A percentile compares a stretch with the other conserved stretches of the same genome.
Evolutionary conservation across 2,329 filamentous ascomycete species (phyloP).

Genomic region (Colletotrichum sojae): DNA sequence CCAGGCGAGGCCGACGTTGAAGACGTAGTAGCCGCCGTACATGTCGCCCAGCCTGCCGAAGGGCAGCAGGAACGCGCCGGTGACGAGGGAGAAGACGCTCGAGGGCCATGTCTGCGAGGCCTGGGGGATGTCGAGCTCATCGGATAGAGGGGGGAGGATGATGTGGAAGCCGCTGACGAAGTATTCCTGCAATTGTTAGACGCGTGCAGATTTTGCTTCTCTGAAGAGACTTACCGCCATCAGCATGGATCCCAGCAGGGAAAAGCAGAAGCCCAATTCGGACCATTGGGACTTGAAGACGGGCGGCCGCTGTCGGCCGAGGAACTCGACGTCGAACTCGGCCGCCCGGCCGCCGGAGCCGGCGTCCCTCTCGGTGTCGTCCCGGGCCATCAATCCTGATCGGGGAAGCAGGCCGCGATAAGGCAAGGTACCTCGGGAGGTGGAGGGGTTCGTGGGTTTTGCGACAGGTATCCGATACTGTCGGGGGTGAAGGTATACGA

Average conservation of each 20-base stretch:
- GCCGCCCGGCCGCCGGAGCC: conserved; percentile 13
- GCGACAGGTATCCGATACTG: not conserved
- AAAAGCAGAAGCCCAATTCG: conserved; percentile 75
- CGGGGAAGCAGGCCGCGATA: too few species aligned
- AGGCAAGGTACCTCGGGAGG: not conserved
- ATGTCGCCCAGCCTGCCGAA: conserved; percentile 74
- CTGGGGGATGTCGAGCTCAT: conserved; percentile 74
- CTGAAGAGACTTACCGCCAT: conserved; percentile 59
- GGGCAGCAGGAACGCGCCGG: conserved; percentile 72
- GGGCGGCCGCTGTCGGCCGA: conserved; percentile 74
- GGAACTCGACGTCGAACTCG: conserved; percentile 64
- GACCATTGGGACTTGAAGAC: conserved; percentile 65
- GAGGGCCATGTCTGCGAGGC: conserved; percentile 75
- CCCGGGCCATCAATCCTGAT: conserved; percentile 13
- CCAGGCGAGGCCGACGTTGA: conserved; percentile 73
- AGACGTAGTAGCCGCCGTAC: conserved; percentile 73
- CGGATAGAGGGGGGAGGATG: conserved; percentile 76
- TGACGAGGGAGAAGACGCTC: conserved; percentile 72
- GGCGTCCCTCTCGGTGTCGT: conserved; percentile 36
- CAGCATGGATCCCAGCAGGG: conserved; percentile 74
- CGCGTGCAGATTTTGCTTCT: not conserved
- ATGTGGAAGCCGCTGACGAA: conserved; percentile 84
- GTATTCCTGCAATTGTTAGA: conserved; percentile 68
- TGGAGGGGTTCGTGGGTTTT: not conserved
- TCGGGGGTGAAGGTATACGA: too few species aligned